Evolutionary conservation across 345 rosid genomes (phyloP), one percentile per base, ranked within the genome.

Genomic region (Populus tremula): DNA sequence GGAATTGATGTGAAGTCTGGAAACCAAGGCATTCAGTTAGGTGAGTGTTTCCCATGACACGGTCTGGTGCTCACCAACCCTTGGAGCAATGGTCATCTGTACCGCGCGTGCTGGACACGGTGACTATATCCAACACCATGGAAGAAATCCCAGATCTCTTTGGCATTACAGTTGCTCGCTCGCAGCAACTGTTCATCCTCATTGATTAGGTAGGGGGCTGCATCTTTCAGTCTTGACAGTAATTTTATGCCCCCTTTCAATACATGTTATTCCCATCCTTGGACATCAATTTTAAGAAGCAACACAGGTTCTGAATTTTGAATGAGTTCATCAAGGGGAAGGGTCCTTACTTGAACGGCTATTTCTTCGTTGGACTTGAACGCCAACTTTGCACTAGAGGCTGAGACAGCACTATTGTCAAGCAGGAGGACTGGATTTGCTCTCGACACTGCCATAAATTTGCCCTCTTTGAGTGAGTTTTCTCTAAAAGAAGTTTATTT

Each of bases 191-290:
- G 87, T 76, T 92, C 99, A 68, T 96, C 99, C 79, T 96, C 98
- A 1, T 92, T 93, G 53, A 96, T 93, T 13, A 96, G 66, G 81
- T 91, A 96, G 2, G 99, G 99, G 69, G 98, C 95, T 79, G 92
- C 91, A 23, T 85, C 67, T 36, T 88, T 87, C 72, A 89, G 88
- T 86, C 96, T 85, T 0, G 92, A 92, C 4, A 93, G 87, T 33
- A 96, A 80, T 84, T 90, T 92, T 68, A 85, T 43, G 21, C 97
- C 96, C 11, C 99, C 99, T 76, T 88, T 96, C 73, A 96, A 56
- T 14, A 96, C 99, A 69, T 93, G 98, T 82, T 89, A 86, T 79
- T 96, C 98, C 98, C 99, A 96, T 70, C 98, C 99, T 82, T 93
- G 99, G 79, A 96, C 97, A 67, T 96, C 99, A 62, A 93, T 88